Conservation (phyloP, 306 rosid species). For the Dalbergia oliveri region DNA sequence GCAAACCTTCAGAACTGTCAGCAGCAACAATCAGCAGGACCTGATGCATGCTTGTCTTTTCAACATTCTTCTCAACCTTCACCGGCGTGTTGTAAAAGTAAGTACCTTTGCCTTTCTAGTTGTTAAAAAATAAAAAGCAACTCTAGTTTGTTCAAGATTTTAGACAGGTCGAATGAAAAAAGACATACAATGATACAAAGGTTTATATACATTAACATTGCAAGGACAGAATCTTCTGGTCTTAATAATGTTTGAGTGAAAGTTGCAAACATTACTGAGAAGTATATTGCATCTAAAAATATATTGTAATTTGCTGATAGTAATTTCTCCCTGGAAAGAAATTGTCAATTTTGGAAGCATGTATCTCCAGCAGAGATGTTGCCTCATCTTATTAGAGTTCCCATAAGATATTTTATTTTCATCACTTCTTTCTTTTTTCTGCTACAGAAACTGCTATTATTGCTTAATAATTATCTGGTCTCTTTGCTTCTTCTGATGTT, state of each 20-base stretch:
- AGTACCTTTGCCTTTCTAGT: slow-evolving; percentile 43
- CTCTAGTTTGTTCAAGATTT: neutral
- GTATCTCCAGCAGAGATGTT: slow-evolving; percentile 2
- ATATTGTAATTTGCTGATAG: neutral
- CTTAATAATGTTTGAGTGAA: slow-evolving; percentile 4
- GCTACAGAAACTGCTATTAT: slow-evolving; percentile 20
- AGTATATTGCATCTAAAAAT: neutral
- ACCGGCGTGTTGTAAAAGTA: slow-evolving; percentile 44
- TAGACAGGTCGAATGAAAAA: slow-evolving; percentile 25
- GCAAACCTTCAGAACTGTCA: slow-evolving; percentile 90
- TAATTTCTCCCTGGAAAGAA: slow-evolving; percentile 6
- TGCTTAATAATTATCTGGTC: slow-evolving; percentile 4
- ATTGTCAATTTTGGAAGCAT: slow-evolving; percentile 32
- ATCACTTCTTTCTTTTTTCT: neutral
- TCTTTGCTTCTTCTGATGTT: slow-evolving; percentile 25
- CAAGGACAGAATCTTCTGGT: neutral
- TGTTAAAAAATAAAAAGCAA: slow-evolving; percentile 15
- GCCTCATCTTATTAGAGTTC: slow-evolving; percentile 31
- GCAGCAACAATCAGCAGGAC: slow-evolving; percentile 86
- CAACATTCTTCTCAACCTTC: slow-evolving; percentile 59
- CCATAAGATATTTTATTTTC: slow-evolving; percentile 26
- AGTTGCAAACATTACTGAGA: neutral
- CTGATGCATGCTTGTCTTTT: slow-evolving; percentile 63
- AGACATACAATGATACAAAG: neutral
- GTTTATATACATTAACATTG: slow-evolving; percentile 21